Conservation (phyloP, 106 monocot species). For the Dactylorhiza incarnata region DNA sequence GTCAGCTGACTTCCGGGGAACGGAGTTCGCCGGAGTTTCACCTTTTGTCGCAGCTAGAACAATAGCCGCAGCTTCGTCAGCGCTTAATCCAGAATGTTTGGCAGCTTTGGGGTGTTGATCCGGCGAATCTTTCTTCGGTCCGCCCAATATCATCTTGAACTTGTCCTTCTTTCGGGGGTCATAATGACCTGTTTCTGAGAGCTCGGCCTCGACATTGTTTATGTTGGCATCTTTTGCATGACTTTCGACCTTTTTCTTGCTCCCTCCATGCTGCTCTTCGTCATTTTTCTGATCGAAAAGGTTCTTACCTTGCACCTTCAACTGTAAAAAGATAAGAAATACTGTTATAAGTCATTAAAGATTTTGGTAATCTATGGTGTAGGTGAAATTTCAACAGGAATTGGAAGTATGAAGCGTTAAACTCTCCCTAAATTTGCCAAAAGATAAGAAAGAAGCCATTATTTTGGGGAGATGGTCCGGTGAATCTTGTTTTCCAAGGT, state of each 20-base stretch:
- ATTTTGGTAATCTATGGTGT: neutral
- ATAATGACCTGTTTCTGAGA: conserved; percentile 24
- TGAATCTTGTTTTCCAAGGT: too few species aligned
- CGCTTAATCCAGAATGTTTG: conserved; percentile 32
- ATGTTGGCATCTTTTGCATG: neutral
- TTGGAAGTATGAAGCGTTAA: too few species aligned
- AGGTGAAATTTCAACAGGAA: neutral
- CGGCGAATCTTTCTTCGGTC: conserved; percentile 38
- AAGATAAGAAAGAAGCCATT: too few species aligned
- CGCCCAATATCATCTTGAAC: conserved; percentile 71
- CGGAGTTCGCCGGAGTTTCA: conserved; percentile 30
- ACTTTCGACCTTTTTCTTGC: conserved; percentile 13
- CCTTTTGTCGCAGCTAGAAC: conserved; percentile 76
- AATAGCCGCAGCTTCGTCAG: conserved; percentile 77
- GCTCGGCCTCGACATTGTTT: conserved; percentile 16
- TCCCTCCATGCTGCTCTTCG: neutral
- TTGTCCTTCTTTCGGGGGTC: conserved; percentile 52
- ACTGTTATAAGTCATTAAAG: neutral
- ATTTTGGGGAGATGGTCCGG: too few species aligned
- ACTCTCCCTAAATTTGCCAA: too few species aligned
- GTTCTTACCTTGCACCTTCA: conserved; percentile 26
- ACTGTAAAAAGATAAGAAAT: conserved; percentile 25
- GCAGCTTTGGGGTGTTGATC: conserved; percentile 17
- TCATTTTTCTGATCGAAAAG: conserved; percentile 11
- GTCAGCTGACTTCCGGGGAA: conserved; percentile 3